A percentile compares a stretch with the other conserved stretches of the same genome.
phyloP scores from a whole-genome alignment of 768 basidiomycete species.

The Coprinellus micaceus region DNA sequence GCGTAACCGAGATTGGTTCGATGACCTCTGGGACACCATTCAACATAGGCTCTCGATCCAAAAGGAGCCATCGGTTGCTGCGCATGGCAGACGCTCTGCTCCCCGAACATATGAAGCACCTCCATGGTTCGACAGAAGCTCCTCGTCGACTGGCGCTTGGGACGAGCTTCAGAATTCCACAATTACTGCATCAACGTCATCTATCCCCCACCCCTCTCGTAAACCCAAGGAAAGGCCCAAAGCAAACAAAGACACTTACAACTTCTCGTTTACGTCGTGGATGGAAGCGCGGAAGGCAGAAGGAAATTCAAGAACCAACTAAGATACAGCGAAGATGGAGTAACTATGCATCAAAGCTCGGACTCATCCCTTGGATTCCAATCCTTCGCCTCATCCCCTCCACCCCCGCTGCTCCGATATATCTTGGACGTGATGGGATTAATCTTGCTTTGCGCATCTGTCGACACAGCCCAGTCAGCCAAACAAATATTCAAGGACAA shows the following conservation, averaged over 20 bases:
- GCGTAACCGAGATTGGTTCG: not conserved
- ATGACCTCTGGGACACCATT: no score
- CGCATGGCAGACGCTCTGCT: not conserved
- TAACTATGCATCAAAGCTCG: not conserved
- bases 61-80: no score
- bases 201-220: not conserved
- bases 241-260: not conserved
- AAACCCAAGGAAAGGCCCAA: not conserved
- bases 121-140: slow-evolving; percentile 1
- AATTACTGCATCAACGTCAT: slow-evolving; percentile 7
- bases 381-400: not conserved
- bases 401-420: slow-evolving; percentile 12
- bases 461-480: slow-evolving; percentile 11
- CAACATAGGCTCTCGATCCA: no score
- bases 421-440: slow-evolving; percentile 25
- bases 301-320: not conserved
- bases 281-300: not conserved
- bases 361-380: not conserved
- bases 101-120: not conserved
- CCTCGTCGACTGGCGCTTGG: not conserved
- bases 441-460: slow-evolving; percentile 21
- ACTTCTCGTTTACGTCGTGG: slow-evolving; percentile 5
- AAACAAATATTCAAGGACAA: not conserved
- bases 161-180: not conserved
- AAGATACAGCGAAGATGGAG: not conserved